These are phyloP conservation scores for Chalciporus sp. DNA, from an alignment of 1,284 basidiomycete species.

Conservation along the genomic window DNA sequence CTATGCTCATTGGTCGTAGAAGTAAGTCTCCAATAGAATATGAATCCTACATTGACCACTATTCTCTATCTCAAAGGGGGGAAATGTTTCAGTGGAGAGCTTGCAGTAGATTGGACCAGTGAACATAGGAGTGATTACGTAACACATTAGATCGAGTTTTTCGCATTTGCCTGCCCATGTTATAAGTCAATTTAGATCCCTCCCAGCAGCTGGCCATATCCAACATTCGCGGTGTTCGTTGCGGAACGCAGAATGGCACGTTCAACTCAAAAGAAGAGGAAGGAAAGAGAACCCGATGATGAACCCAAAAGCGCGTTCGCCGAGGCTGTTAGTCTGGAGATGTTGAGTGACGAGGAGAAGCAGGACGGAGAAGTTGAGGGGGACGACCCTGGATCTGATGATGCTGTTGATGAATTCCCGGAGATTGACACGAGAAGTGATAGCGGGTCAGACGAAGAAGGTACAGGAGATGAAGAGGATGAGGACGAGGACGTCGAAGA, in stretches of 20 bases:
- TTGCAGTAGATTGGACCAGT: constrained; percentile 7
- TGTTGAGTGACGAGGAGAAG: constrained; percentile 72
- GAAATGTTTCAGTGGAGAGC: neutral
- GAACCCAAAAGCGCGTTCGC: constrained; percentile 35
- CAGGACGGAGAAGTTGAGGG: constrained; percentile 39
- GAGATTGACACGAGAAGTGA: constrained; percentile 31
- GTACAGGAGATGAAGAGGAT: constrained; percentile 36
- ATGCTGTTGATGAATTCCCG: constrained; percentile 47
- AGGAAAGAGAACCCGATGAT: constrained; percentile 42
- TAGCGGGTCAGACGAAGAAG: constrained; percentile 49
- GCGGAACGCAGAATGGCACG: constrained; percentile 28
- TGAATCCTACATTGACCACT: too few species aligned
- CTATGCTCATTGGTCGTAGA: neutral
- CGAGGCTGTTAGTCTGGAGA: constrained; percentile 56
- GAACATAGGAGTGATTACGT: constrained; percentile 21
- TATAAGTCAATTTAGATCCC: neutral
- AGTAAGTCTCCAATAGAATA: too few species aligned
- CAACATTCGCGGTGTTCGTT: constrained; percentile 35
- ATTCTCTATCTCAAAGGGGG: neutral
- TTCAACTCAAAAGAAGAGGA: constrained; percentile 51
- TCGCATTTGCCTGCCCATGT: neutral
- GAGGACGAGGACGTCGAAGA: constrained; percentile 36
- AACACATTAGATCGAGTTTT: constrained; percentile 13
- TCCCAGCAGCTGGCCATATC: neutral
- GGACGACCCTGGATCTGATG: constrained; percentile 45